Conservation (phyloP, 2,329 filamentous ascomycete species). For the Beauveria scarabaeidicola region DNA sequence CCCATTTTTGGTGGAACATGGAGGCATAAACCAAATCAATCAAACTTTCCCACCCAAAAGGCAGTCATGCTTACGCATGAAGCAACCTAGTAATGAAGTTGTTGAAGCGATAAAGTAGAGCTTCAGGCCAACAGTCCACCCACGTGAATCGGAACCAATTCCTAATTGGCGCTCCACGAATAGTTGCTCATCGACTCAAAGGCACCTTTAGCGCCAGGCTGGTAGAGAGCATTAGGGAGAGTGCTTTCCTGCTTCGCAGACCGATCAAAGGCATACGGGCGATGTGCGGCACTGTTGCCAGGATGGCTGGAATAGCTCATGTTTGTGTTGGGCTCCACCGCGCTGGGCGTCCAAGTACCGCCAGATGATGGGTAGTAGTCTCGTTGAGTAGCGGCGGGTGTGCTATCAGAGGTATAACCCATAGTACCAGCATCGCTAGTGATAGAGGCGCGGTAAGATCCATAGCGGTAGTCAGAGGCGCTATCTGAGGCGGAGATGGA, state of each 20-base stretch:
- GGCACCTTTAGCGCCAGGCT: slow-evolving; percentile 31
- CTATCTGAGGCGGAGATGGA: slow-evolving; percentile 42
- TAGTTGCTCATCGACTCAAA: slow-evolving; percentile 47
- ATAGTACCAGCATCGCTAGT: slow-evolving; percentile 25
- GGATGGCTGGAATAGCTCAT: slow-evolving; percentile 33
- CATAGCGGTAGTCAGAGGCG: slow-evolving; percentile 49
- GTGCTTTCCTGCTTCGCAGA: slow-evolving; percentile 27
- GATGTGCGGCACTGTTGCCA: slow-evolving; percentile 22
- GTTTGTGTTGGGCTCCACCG: slow-evolving; percentile 36
- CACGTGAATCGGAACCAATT: not conserved
- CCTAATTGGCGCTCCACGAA: slow-evolving; percentile 45
- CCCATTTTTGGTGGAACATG: slow-evolving; percentile 9
- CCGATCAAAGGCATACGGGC: slow-evolving; percentile 42
- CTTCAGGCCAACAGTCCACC: slow-evolving; percentile 6
- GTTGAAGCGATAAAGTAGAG: slow-evolving; percentile 4
- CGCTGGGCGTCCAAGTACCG: slow-evolving; percentile 43
- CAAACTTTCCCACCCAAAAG: not conserved
- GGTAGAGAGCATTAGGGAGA: slow-evolving; percentile 29
- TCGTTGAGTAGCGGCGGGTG: slow-evolving; percentile 17
- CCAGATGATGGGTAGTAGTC: slow-evolving; percentile 47
- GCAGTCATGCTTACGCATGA: too few relatives aligned
- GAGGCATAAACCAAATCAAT: not conserved
- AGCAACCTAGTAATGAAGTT: not conserved
- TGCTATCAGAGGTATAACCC: slow-evolving; percentile 23
- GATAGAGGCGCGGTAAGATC: slow-evolving; percentile 29